Conservation (phyloP, 768 basidiomycete genomes). For the Rossbeevera mucosa region DNA sequence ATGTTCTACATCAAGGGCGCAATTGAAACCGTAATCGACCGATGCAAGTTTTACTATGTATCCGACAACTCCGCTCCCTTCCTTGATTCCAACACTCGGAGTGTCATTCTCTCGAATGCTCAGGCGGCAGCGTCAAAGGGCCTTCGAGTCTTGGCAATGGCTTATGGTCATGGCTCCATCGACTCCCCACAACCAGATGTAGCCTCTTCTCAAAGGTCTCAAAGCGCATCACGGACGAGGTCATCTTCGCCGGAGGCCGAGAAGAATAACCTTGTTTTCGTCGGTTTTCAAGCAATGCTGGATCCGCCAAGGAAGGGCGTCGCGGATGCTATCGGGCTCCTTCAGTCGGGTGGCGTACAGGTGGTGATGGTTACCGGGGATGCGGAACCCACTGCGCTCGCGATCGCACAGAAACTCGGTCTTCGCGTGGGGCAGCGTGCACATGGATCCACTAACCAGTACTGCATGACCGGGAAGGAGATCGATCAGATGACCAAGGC, state of each 20-base stretch:
- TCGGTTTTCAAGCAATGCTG: conserved; percentile 91
- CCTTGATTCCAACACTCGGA: conserved; percentile 65
- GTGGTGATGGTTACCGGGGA: conserved; percentile 99
- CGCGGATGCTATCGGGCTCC: conserved; percentile 76
- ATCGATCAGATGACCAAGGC: conserved; percentile 80
- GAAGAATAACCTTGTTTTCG: conserved; percentile 69
- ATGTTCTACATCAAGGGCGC: conserved; percentile 91
- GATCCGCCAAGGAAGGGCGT: conserved; percentile 94
- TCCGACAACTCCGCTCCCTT: conserved; percentile 83
- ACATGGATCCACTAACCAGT: conserved; percentile 28
- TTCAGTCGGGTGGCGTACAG: conserved; percentile 85
- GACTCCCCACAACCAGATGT: conserved; percentile 33
- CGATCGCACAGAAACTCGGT: conserved; percentile 84
- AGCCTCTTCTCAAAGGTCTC: conserved; percentile 14
- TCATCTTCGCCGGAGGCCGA: conserved; percentile 34
- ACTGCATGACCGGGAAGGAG: conserved; percentile 72
- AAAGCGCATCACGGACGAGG: conserved; percentile 24
- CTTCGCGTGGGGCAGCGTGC: conserved; percentile 55
- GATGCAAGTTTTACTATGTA: conserved; percentile 87
- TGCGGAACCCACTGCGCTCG: conserved; percentile 83
- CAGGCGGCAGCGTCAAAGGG: conserved; percentile 68
- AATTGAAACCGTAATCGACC: conserved; percentile 79
- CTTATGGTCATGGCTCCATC: conserved; percentile 70
- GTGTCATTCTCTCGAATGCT: conserved; percentile 67
- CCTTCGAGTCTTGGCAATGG: conserved; percentile 87